Base-by-base conservation (phyloP, 1,284 basidiomycete genomes). In the Porodaedalea pini region DNA sequence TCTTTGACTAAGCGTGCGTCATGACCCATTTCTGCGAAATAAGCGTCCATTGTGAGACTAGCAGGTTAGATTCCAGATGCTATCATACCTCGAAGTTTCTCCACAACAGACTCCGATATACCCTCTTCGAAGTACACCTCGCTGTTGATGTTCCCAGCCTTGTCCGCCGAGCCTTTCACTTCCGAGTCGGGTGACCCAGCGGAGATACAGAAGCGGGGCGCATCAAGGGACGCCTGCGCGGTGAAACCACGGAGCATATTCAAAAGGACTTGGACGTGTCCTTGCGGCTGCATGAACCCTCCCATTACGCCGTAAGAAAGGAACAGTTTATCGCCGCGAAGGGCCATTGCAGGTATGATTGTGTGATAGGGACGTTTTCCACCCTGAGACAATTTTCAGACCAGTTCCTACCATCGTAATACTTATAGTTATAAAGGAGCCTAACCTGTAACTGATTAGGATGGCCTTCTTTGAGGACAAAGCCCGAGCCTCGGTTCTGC, bases 171-270 rank as follows among this genome's bases (percentile, higher is more conserved):
- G 23, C 73, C 72, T 36, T 71, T 70, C 41, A 75, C 75, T 56
- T 80, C 78, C 1, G 81, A 73, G 59, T 90, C 86, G 0, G 90
- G 88, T 63, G 81, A 81, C 19, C 90, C 91, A 2, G 92, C 82
- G 19, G 92, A 92, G 60, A 98, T 95, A 70, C 94, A 97, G 76
- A 98, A 96, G n/a, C 94, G 83, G 2, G 94, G 94, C 0, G 94
- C 90, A 72, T 98, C 96, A 39, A 97, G 79, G 5, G 92, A 86
- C 4, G 89, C 81, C 72, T 97, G 94, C 0, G 85, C 82, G 2
- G 84, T 87, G 69, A 86, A 90, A 0, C 94, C 94, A 51, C 93
- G 83, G 13, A 98, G 79, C 57, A 95, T 82, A 69, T 94, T 96
- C 47, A 98, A 73, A n/a, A 98, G 77, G 6, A 98, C 92, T 73